These are phyloP conservation scores for Danielia oregonensis DNA, from an alignment of 805 yeast genomes.

Conservation along the genomic window DNA sequence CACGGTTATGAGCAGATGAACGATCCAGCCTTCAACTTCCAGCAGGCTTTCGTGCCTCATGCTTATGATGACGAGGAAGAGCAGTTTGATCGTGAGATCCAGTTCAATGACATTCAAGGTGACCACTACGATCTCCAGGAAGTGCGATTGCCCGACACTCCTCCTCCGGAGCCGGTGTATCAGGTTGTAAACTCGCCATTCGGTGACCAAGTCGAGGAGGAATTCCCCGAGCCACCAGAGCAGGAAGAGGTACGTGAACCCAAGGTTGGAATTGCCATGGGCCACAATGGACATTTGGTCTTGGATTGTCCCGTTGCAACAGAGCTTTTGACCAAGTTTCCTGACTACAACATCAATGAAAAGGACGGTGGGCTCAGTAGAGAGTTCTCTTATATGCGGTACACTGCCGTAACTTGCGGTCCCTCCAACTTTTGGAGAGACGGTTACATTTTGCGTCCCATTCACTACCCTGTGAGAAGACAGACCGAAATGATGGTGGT, in stretches of 20 bases:
- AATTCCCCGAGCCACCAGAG: slow-evolving; percentile 30
- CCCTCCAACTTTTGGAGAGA: slow-evolving; percentile 57
- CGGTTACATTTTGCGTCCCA: slow-evolving; percentile 55
- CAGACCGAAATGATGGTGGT: slow-evolving; percentile 61
- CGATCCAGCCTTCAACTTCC: slow-evolving; percentile 12
- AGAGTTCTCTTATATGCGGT: slow-evolving; percentile 60
- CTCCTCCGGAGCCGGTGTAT: slow-evolving; percentile 9
- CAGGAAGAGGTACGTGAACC: slow-evolving; percentile 30
- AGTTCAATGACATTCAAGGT: slow-evolving; percentile 37
- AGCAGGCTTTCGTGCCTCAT: slow-evolving; percentile 43
- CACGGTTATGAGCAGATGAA: neutral
- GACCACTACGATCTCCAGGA: slow-evolving; percentile 40
- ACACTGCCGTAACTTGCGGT: slow-evolving; percentile 65
- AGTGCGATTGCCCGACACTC: slow-evolving; percentile 22
- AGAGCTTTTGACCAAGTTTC: slow-evolving; percentile 47
- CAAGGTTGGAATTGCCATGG: slow-evolving; percentile 23
- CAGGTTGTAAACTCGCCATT: slow-evolving; percentile 16
- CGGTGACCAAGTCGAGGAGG: slow-evolving; percentile 23
- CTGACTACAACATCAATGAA: slow-evolving; percentile 30
- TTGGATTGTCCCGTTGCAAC: slow-evolving; percentile 88
- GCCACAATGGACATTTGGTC: slow-evolving; percentile 67
- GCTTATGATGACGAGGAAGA: slow-evolving; percentile 39
- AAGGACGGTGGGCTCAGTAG: slow-evolving; percentile 42
- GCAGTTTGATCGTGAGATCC: slow-evolving; percentile 37
- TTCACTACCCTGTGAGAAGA: slow-evolving; percentile 49